Conservation (phyloP, 2,329 filamentous ascomycete genomes). For the Diplodia sapinea region DNA sequence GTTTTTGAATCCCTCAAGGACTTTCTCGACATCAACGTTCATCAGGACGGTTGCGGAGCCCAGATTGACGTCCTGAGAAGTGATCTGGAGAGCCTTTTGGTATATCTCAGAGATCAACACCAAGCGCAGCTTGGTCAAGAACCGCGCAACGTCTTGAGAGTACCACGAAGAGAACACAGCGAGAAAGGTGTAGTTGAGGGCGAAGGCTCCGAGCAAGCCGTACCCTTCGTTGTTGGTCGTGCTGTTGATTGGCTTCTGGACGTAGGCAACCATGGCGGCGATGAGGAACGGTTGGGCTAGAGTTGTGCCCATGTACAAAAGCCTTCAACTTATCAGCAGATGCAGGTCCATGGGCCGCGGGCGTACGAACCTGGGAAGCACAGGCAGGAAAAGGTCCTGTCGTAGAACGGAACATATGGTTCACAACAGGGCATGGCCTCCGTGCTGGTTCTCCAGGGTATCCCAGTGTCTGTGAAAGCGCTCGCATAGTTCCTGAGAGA, state of each 20-base stretch:
- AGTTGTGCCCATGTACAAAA: constrained; percentile 14
- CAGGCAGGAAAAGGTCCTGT: constrained; percentile 36
- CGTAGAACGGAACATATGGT: constrained; percentile 32
- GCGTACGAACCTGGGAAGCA: constrained; percentile 35
- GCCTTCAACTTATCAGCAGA: not conserved
- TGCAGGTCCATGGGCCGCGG: not conserved
- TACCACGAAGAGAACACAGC: constrained; percentile 38
- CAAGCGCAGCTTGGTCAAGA: constrained; percentile 38
- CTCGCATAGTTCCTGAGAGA: constrained; percentile 34
- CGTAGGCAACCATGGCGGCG: constrained; percentile 36
- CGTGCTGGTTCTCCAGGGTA: constrained; percentile 29
- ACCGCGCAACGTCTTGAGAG: constrained; percentile 37
- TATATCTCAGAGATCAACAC: constrained; percentile 39
- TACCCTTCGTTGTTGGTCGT: constrained; percentile 36
- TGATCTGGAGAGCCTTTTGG: constrained; percentile 36
- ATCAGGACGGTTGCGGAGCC: constrained; percentile 39
- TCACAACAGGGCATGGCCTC: constrained; percentile 6
- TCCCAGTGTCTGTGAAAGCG: constrained; percentile 35
- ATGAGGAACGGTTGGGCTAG: constrained; percentile 40
- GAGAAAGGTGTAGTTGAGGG: constrained; percentile 36
- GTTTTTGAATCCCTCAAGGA: constrained; percentile 34
- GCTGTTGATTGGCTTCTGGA: constrained; percentile 33
- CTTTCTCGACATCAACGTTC: constrained; percentile 42
- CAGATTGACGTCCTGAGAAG: constrained; percentile 34
- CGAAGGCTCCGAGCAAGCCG: constrained; percentile 39